phyloP scores from a whole-genome alignment of 1,284 basidiomycete species.

The Trichosporon faecale region DNA sequence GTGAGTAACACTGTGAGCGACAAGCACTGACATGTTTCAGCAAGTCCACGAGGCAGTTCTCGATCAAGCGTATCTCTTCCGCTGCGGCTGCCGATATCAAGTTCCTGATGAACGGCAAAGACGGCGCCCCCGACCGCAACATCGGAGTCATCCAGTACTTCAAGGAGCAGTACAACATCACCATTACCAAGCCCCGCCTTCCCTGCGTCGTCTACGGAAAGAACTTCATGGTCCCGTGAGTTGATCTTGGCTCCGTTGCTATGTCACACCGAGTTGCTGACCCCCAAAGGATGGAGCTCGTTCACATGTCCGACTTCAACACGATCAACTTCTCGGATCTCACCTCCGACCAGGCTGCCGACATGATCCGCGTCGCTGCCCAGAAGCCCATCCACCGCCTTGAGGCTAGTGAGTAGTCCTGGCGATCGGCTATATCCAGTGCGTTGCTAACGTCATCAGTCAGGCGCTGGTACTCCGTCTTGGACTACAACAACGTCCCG shows the following conservation, averaged over 20 bases:
- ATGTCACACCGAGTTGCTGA: not conserved
- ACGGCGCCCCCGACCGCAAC: constrained; percentile 39
- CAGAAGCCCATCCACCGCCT: constrained; percentile 46
- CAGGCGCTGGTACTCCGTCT: constrained; percentile 41
- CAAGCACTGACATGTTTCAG: constrained; percentile 18
- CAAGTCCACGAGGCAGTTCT: constrained; percentile 35
- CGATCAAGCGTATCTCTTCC: constrained; percentile 38
- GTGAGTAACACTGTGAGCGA: not conserved
- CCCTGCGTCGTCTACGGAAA: constrained; percentile 48
- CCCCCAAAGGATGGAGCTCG: constrained; percentile 44
- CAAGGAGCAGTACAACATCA: constrained; percentile 44
- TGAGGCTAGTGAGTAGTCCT: constrained; percentile 32
- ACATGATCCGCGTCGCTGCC: constrained; percentile 53
- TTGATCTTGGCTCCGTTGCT: not conserved
- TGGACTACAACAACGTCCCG: constrained; percentile 44
- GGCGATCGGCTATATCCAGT: not conserved
- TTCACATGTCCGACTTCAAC: constrained; percentile 45
- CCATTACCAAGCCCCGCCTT: constrained; percentile 42
- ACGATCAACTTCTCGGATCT: constrained; percentile 33
- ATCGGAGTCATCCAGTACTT: constrained; percentile 48
- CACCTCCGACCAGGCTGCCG: constrained; percentile 46
- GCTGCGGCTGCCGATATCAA: constrained; percentile 39
- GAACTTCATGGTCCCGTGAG: constrained; percentile 50
- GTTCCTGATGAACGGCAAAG: constrained; percentile 40
- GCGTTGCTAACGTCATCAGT: constrained; percentile 28